Conservation (phyloP, 163 green algal species). For the Chloromonas sp. region DNA sequence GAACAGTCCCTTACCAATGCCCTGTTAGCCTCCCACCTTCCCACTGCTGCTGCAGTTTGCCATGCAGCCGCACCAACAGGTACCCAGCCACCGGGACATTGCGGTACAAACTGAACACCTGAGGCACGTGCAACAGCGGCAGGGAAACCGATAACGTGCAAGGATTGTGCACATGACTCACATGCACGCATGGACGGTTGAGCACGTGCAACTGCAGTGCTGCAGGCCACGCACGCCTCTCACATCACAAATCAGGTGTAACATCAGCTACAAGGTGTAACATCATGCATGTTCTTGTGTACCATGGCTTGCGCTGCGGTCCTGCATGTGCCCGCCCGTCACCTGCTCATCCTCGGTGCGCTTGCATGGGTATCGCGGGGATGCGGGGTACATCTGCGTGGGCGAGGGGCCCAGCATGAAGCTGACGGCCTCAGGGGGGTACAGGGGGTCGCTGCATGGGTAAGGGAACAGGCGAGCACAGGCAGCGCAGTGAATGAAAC, state of each 20-base stretch:
- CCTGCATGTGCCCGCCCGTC: not conserved
- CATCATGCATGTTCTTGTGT: no score
- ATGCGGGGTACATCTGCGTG: conserved; percentile 29
- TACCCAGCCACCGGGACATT: conserved; percentile 7
- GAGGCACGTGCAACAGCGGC: not conserved
- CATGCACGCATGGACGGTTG: not conserved
- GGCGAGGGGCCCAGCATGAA: conserved; percentile 23
- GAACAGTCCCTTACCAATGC: no score
- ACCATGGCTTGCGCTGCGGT: no score
- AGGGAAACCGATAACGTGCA: not conserved
- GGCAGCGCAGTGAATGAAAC: not conserved
- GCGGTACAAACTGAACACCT: conserved; percentile 14
- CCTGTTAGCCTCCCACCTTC: conserved; percentile 12
- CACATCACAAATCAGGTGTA: not conserved
- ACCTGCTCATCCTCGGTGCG: conserved; percentile 17
- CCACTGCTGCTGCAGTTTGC: conserved; percentile 24
- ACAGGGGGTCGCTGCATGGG: conserved; percentile 22
- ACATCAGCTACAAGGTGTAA: not conserved
- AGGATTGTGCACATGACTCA: not conserved
- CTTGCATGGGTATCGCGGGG: conserved; percentile 11
- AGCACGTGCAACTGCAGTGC: not conserved
- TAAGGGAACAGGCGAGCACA: not conserved
- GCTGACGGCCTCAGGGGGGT: conserved; percentile 14
- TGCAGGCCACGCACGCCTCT: not conserved
- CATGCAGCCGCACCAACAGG: conserved; percentile 21